These are phyloP conservation scores for Trichosporon sp. DNA, from an alignment of 1,284 basidiomycete species.

Conservation along the genomic window DNA sequence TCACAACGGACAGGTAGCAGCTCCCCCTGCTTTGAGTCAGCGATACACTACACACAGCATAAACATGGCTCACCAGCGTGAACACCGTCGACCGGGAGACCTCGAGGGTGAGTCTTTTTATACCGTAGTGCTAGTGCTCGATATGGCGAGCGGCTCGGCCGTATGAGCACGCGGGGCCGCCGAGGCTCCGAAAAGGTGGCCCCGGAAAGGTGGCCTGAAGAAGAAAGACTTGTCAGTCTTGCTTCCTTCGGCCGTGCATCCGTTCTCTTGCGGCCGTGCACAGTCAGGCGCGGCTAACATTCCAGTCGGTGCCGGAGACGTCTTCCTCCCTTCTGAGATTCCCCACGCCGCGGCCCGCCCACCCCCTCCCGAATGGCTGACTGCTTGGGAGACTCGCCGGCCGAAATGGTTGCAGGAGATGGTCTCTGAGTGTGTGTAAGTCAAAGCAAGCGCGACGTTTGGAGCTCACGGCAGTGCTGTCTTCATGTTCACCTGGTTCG, in stretches of 20 bases:
- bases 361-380: conserved; percentile 8
- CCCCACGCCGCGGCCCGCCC: conserved; percentile 5
- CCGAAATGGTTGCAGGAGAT: conserved; percentile 13
- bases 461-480: conserved; percentile 3
- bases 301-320: conserved; percentile 13
- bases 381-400: conserved; percentile 9
- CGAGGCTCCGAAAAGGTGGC: too few species aligned
- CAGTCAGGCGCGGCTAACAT: not conserved
- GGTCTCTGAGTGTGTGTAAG: conserved; percentile 13
- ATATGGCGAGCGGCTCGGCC: too few species aligned
- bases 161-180: too few species aligned
- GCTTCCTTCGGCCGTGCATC: not conserved
- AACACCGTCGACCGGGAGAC: conserved; percentile 6
- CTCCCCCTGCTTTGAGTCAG: not conserved
- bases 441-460: too few species aligned
- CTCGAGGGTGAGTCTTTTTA: conserved; percentile 10
- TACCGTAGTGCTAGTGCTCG: not conserved
- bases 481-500: conserved; percentile 15
- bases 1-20: not conserved
- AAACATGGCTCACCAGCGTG: conserved; percentile 1
- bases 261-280: not conserved
- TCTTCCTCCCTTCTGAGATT: conserved; percentile 11
- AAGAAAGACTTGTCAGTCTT: not conserved
- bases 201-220: too few species aligned
- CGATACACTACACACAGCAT: not conserved